Evolutionary conservation across 352 stramenopile genomes (phyloP).

Genomic region (Globisporangium yorkense): DNA sequence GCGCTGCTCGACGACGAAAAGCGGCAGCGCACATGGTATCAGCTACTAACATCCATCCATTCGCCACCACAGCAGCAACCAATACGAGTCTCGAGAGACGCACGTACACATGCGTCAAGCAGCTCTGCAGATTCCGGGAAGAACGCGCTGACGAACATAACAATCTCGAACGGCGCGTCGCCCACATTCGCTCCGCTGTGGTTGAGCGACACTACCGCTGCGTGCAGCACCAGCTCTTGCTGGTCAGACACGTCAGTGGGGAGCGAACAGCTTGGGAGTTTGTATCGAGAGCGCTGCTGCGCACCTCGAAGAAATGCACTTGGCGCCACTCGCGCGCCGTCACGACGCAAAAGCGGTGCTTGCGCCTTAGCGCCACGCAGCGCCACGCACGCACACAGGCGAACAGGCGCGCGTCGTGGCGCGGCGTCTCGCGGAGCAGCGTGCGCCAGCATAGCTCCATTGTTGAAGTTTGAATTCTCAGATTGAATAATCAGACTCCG

Average conservation of each 20-base stretch:
- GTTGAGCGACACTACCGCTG: conserved; percentile 19
- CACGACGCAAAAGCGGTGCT: conserved; percentile 25
- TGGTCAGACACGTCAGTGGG: conserved; percentile 4
- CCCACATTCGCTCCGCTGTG: conserved; percentile 2
- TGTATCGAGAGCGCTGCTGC: neutral
- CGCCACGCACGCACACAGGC: conserved; percentile 40
- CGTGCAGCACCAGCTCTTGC: conserved; percentile 43
- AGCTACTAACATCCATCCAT: neutral
- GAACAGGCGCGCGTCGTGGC: conserved; percentile 23
- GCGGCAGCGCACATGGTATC: neutral
- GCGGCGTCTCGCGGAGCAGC: conserved; percentile 19
- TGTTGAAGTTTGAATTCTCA: too few species aligned
- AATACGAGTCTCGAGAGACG: too few species aligned
- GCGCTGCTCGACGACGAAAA: conserved; percentile 2
- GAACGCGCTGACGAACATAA: conserved; percentile 20
- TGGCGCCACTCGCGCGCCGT: conserved; percentile 26
- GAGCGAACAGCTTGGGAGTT: neutral
- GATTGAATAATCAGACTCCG: too few species aligned
- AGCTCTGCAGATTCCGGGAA: conserved; percentile 17
- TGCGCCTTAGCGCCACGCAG: conserved; percentile 28
- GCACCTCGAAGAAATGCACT: conserved; percentile 51
- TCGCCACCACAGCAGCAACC: neutral
- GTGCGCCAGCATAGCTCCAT: conserved; percentile 24
- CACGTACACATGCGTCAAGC: conserved; percentile 26
- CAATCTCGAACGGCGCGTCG: conserved; percentile 27